Conservation (phyloP, 2,329 filamentous ascomycete species). For the Lomentospora prolificans region DNA sequence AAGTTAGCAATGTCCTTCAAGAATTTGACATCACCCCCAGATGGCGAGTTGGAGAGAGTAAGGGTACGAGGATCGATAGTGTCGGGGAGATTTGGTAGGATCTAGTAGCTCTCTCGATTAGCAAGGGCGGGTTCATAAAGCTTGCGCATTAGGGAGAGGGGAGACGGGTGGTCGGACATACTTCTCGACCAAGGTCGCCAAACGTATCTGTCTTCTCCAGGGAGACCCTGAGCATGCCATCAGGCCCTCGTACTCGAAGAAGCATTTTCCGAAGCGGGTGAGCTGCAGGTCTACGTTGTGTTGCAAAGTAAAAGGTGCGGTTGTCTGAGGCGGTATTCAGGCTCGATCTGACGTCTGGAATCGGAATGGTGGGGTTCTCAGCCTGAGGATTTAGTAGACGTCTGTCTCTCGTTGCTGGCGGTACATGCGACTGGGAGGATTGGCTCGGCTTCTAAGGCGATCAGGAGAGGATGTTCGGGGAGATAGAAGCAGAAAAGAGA, state of each 20-base stretch:
- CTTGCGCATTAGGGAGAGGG: neutral
- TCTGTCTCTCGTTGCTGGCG: neutral
- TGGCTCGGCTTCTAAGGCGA: neutral
- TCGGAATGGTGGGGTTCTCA: slow-evolving; percentile 4
- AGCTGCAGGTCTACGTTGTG: neutral
- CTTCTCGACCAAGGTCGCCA: slow-evolving; percentile 44
- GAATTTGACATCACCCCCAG: slow-evolving; percentile 46
- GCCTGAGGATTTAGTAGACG: too few relatives aligned
- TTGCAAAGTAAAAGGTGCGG: neutral
- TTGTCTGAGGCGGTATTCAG: slow-evolving; percentile 1
- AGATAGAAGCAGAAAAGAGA: neutral
- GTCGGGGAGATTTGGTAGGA: slow-evolving; percentile 47
- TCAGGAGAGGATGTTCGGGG: neutral
- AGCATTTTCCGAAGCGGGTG: slow-evolving; percentile 48
- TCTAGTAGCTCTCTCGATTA: slow-evolving; percentile 24
- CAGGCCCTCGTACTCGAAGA: slow-evolving; percentile 77
- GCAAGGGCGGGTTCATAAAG: neutral
- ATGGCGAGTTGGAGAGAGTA: slow-evolving; percentile 51
- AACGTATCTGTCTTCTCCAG: slow-evolving; percentile 70
- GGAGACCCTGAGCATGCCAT: slow-evolving; percentile 82
- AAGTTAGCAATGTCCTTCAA: slow-evolving; percentile 48
- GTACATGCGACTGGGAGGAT: neutral
- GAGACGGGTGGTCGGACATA: slow-evolving; percentile 18
- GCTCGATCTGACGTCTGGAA: neutral
- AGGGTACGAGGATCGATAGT: slow-evolving; percentile 53